Evolutionary conservation across 768 basidiomycete species (phyloP), one percentile per base, ranked within the genome.

Genomic region (Leccinum sublutescens): DNA sequence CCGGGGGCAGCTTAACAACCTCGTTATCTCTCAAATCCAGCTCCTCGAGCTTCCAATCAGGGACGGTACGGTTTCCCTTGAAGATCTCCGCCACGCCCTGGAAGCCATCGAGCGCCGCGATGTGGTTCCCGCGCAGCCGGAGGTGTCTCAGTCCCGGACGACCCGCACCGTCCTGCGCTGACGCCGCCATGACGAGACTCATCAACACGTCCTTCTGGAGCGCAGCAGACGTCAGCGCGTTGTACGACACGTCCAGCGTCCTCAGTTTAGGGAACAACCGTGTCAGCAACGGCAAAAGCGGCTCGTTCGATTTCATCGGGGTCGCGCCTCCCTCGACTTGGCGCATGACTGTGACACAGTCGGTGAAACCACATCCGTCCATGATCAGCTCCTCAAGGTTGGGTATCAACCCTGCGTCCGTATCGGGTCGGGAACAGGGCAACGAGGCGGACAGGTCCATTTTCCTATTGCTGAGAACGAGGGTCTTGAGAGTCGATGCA

Each of bases 11-110:
- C 71, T 81, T 86, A 6, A 79, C 80, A 56, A 94, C 83, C 67
- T 90, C 88, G 62, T 93, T 93, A 67, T 94, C 90, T 63, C 92
- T 75, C 66, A 94, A 62, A 73, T 94, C 92, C 29, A 94, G 71
- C 68, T 93, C 91, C 66, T 93, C 91, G 47, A 93, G 76, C 66
- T 83, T 86, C 89, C 90, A 93, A 57, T 76, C 80, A 0, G 82
- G 77, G 2, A 86, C 80, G 21, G 82, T 77, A 55, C 86, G 76
- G 62, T 88, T 80, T 9, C 85, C 84, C 62, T 81, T 87, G 72
- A 91, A 91, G 45, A 78, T 71, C 62, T 80, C 78, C n/a, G 89
- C 85, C 12, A 90, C 59, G 5, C 72, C 79, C 57, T 79, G 75
- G 66, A 93, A 82, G 0, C 87, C 88, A 23, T 85, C 81, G 6